These are phyloP conservation scores for Ophiocordyceps camponoti-leonardi DNA, from an alignment of 2,329 filamentous ascomycete genomes.

Conservation along the genomic window DNA sequence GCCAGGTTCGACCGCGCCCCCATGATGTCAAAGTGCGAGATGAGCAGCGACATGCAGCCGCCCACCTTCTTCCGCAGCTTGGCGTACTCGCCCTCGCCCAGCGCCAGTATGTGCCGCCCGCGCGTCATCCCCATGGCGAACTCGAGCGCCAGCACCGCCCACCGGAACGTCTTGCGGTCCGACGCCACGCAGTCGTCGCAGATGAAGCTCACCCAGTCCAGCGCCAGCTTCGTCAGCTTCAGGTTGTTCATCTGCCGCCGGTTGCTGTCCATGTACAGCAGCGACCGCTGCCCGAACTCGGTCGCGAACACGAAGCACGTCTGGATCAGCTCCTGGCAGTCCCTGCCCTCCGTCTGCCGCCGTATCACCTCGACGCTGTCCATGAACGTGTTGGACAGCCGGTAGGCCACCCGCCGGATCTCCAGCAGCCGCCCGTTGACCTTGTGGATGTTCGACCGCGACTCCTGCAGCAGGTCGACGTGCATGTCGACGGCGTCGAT, in stretches of 20 bases:
- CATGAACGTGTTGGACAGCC: constrained; percentile 95
- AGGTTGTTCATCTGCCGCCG: constrained; percentile 93
- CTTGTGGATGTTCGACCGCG: constrained; percentile 80
- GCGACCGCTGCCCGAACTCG: constrained; percentile 88
- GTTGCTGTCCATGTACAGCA: constrained; percentile 92
- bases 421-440: constrained; percentile 85
- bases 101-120: constrained; percentile 79
- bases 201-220: constrained; percentile 97
- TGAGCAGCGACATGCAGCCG: constrained; percentile 91
- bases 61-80: constrained; percentile 75
- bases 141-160: constrained; percentile 88
- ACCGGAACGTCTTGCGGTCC: constrained; percentile 90
- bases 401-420: constrained; percentile 90
- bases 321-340: constrained; percentile 91
- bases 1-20: constrained; percentile 85
- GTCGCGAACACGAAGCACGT: constrained; percentile 98
- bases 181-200: constrained; percentile 91
- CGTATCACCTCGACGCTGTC: constrained; percentile 91
- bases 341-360: constrained; percentile 64
- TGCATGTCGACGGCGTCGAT: constrained; percentile 65
- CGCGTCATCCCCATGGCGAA: constrained; percentile 96
- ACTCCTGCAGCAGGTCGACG: constrained; percentile 77
- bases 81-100: constrained; percentile 77
- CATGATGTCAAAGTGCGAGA: constrained; percentile 99
- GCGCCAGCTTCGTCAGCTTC: constrained; percentile 77